Evolutionary conservation across 257 asterid genomes (phyloP).

Genomic region (Solanum microdontum): DNA sequence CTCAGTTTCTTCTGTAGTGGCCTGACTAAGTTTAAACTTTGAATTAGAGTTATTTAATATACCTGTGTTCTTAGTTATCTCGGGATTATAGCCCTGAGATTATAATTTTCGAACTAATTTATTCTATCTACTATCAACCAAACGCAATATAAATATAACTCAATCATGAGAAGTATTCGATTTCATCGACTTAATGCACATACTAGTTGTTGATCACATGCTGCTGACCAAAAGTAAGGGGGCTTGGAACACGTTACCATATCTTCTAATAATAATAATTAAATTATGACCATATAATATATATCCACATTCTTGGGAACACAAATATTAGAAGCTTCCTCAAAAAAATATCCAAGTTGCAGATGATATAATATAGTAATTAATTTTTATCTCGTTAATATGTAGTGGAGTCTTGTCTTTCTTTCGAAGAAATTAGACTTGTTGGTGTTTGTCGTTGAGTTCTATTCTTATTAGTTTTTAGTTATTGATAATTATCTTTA

Average conservation of each 20-base stretch:
- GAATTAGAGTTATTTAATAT: not conserved
- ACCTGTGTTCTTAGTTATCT: not conserved
- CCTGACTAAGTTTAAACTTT: not conserved
- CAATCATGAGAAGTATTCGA: not conserved
- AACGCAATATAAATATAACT: not conserved
- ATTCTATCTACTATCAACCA: too few relatives aligned
- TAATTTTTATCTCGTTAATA: not conserved
- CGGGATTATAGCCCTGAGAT: too few relatives aligned
- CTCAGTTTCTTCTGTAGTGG: not conserved
- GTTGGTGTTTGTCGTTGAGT: not conserved
- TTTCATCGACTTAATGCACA: not conserved
- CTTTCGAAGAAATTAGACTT: too few relatives aligned
- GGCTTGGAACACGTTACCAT: not conserved
- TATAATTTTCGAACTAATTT: not conserved
- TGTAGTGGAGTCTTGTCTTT: not conserved
- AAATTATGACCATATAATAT: not conserved
- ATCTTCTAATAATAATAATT: not conserved
- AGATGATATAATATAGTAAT: not conserved
- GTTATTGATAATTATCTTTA: not conserved
- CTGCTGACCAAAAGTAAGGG: not conserved
- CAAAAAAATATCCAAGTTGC: not conserved
- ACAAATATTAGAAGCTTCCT: not conserved
- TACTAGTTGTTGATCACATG: not conserved
- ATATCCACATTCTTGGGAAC: not conserved
- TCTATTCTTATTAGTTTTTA: not conserved